phyloP scores from a whole-genome alignment of 1,284 basidiomycete species.

The Fomitopsis schrenkii region DNA sequence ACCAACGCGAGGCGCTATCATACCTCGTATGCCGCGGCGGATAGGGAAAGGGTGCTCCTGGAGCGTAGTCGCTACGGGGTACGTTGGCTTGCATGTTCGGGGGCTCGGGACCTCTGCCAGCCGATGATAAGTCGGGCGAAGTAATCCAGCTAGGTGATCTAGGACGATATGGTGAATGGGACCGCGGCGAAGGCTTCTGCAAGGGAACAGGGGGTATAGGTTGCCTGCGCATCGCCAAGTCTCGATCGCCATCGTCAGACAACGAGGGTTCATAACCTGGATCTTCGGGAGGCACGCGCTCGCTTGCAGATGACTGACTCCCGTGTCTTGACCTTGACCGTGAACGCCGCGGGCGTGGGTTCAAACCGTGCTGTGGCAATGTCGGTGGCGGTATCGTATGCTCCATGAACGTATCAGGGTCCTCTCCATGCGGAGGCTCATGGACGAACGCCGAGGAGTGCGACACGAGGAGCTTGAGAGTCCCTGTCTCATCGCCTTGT shows the following conservation, averaged over 20 bases:
- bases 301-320: constrained; percentile 67
- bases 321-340: constrained; percentile 53
- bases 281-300: constrained; percentile 47
- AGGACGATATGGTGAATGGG: constrained; percentile 24
- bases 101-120: constrained; percentile 15
- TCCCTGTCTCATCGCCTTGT: constrained; percentile 69
- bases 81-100: constrained; percentile 18
- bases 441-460: constrained; percentile 58
- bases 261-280: constrained; percentile 65
- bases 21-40: neutral
- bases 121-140: constrained; percentile 40
- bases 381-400: constrained; percentile 53
- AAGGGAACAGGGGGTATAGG: constrained; percentile 38
- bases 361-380: constrained; percentile 31
- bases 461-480: constrained; percentile 79
- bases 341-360: constrained; percentile 44
- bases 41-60: constrained; percentile 17
- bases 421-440: constrained; percentile 36
- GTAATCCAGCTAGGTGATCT: constrained; percentile 27
- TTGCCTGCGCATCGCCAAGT: constrained; percentile 34
- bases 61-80: constrained; percentile 15
- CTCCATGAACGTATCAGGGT: constrained; percentile 38
- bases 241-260: constrained; percentile 55
- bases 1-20: neutral
- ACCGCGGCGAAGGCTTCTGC: constrained; percentile 24